Percentiles rank a stretch among this genome's conserved stretches.
Conservation (phyloP, 345 rosid genomes). For the Arabis alpina region DNA sequence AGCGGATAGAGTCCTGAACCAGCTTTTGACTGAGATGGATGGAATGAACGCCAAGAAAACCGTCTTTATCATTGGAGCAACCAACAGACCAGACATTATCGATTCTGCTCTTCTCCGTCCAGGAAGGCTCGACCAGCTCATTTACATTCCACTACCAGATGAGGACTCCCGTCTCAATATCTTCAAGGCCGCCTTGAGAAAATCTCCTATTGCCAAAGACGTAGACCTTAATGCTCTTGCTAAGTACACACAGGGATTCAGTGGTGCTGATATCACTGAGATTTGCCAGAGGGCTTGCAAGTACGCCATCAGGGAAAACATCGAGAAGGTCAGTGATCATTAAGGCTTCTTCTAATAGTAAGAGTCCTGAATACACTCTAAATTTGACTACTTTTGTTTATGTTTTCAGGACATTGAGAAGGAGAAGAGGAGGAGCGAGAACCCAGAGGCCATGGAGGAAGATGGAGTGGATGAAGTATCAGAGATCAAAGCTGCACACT, state of each 20-base stretch:
- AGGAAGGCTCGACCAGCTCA: constrained; percentile 96
- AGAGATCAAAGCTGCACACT: constrained; percentile 91
- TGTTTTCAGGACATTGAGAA: constrained; percentile 83
- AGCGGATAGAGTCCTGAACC: constrained; percentile 96
- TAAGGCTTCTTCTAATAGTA: not conserved
- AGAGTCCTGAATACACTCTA: not conserved
- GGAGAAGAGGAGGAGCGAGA: constrained; percentile 84
- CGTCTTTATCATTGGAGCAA: constrained; percentile 94
- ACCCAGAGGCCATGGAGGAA: constrained; percentile 99
- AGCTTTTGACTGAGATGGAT: constrained; percentile 97
- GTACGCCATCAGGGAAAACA: constrained; percentile 94
- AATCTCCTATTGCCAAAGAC: constrained; percentile 89
- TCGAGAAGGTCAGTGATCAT: constrained; percentile 63
- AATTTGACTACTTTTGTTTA: constrained; percentile 4
- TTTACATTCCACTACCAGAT: constrained; percentile 95
- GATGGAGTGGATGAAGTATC: constrained; percentile 81
- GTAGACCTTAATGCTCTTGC: constrained; percentile 90
- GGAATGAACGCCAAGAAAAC: constrained; percentile 98
- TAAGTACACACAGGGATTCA: constrained; percentile 94
- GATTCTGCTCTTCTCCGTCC: constrained; percentile 98
- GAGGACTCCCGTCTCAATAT: constrained; percentile 91
- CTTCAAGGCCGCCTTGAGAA: constrained; percentile 87
- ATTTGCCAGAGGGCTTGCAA: constrained; percentile 96
- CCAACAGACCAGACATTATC: constrained; percentile 94
- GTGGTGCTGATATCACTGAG: constrained; percentile 98